Evolutionary conservation across 805 yeast genomes (phyloP).

Genomic region (Kazachstania martiniae): DNA sequence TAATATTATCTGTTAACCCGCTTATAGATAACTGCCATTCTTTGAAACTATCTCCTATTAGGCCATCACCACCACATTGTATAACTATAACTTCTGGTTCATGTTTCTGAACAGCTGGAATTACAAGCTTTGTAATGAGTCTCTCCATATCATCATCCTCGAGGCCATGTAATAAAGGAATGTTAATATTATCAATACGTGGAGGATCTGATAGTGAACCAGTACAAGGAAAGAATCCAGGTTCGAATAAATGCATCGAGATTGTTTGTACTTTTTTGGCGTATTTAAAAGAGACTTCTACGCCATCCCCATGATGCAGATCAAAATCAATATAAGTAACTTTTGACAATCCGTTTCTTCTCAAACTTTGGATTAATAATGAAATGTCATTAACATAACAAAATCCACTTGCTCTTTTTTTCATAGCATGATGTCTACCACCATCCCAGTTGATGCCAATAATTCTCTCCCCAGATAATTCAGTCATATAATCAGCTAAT

Average conservation of each 20-base stretch:
- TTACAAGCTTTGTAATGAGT: slow-evolving; percentile 32
- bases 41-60: slow-evolving; percentile 47
- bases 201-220: slow-evolving; percentile 36
- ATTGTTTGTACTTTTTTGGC: slow-evolving; percentile 48
- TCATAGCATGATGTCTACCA: slow-evolving; percentile 62
- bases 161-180: slow-evolving; percentile 50
- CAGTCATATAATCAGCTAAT: slow-evolving; percentile 32
- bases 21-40: slow-evolving; percentile 61
- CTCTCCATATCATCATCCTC: slow-evolving; percentile 33
- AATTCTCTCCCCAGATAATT: slow-evolving; percentile 10
- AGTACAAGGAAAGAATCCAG: slow-evolving; percentile 68
- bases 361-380: slow-evolving; percentile 40
- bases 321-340: slow-evolving; percentile 62
- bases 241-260: slow-evolving; percentile 52
- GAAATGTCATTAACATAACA: slow-evolving; percentile 67
- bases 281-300: slow-evolving; percentile 49
- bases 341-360: slow-evolving; percentile 33
- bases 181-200: slow-evolving; percentile 36
- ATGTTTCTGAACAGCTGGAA: slow-evolving; percentile 31
- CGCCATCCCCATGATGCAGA: slow-evolving; percentile 77
- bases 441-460: slow-evolving; percentile 67
- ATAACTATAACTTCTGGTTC: slow-evolving; percentile 46
- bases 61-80: slow-evolving; percentile 69
- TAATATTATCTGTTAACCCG: slow-evolving; percentile 34
- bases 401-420: slow-evolving; percentile 50